Conservation (phyloP, 352 stramenopile species). For the Thraustochytrium striatum region DNA sequence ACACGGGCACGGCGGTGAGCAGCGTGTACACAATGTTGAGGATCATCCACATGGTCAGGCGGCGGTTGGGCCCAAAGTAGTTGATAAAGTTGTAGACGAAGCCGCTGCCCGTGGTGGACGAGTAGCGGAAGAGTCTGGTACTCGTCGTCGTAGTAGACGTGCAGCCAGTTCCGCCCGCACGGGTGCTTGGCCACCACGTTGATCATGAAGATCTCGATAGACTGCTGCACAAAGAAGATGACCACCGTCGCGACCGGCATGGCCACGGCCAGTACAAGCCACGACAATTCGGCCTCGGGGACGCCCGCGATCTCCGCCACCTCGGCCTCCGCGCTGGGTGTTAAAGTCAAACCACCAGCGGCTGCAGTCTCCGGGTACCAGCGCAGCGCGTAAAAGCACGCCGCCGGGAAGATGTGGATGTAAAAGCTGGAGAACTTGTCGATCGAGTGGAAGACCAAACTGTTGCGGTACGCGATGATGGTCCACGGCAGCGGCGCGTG, state of each 20-base stretch:
- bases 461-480: slow-evolving; percentile 60
- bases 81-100: slow-evolving; percentile 12
- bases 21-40: slow-evolving; percentile 22
- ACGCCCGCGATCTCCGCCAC: slow-evolving; percentile 2
- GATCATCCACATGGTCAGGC: slow-evolving; percentile 33
- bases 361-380: slow-evolving; percentile 49
- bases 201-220: slow-evolving; percentile 14
- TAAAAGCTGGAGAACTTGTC: slow-evolving; percentile 61
- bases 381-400: slow-evolving; percentile 55
- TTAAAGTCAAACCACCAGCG: no score
- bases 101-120: neutral
- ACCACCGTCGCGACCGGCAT: neutral
- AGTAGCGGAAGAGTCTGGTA: slow-evolving; percentile 31
- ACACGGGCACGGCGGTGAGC: neutral
- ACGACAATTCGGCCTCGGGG: neutral
- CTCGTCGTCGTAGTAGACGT: slow-evolving; percentile 31
- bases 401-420: slow-evolving; percentile 57
- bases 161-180: slow-evolving; percentile 16
- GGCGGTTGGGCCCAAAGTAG: slow-evolving; percentile 3
- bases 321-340: neutral
- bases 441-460: slow-evolving; percentile 60
- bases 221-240: slow-evolving; percentile 36
- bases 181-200: slow-evolving; percentile 36
- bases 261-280: neutral
- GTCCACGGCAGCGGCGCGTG: slow-evolving; percentile 58